Conservation (phyloP, 495 filamentous ascomycete genomes). For the Rhizodiscina lignyota region DNA sequence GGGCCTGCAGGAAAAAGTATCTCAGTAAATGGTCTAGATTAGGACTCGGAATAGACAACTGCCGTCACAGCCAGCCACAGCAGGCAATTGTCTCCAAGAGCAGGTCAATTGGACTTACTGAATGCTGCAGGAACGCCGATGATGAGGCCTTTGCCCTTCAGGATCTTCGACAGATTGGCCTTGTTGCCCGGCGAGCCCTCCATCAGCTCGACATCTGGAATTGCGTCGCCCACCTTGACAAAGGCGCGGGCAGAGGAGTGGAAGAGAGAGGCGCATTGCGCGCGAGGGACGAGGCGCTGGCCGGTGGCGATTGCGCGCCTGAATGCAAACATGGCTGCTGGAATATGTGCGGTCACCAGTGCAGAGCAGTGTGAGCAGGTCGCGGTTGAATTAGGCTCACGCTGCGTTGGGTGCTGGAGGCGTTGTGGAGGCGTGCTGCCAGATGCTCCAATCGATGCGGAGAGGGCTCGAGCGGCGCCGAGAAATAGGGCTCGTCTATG, state of each 20-base stretch:
- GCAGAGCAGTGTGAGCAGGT: too few species aligned
- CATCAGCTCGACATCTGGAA: constrained; percentile 45
- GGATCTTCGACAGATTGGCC: constrained; percentile 65
- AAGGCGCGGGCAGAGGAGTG: constrained; percentile 31
- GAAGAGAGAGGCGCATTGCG: too few species aligned
- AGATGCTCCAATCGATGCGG: neutral
- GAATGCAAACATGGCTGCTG: constrained; percentile 3
- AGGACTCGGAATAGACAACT: neutral
- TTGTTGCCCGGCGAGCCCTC: constrained; percentile 62
- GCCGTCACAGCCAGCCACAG: neutral
- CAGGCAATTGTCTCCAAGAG: too few species aligned
- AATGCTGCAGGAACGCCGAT: constrained; percentile 87
- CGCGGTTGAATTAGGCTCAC: too few species aligned
- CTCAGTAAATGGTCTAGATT: neutral
- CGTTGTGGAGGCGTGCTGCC: neutral
- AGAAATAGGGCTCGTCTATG: too few species aligned
- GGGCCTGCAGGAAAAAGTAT: constrained; percentile 28
- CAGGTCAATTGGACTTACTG: constrained; percentile 33
- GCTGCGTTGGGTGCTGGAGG: neutral
- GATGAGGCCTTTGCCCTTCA: constrained; percentile 57
- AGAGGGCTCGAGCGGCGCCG: too few species aligned
- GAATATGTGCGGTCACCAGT: too few species aligned
- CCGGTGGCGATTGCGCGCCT: constrained; percentile 1
- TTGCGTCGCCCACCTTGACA: constrained; percentile 41
- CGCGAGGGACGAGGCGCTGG: constrained; percentile 7